Base-by-base conservation (phyloP, 139 green algal species). In the Haematococcus lacustris region DNA sequence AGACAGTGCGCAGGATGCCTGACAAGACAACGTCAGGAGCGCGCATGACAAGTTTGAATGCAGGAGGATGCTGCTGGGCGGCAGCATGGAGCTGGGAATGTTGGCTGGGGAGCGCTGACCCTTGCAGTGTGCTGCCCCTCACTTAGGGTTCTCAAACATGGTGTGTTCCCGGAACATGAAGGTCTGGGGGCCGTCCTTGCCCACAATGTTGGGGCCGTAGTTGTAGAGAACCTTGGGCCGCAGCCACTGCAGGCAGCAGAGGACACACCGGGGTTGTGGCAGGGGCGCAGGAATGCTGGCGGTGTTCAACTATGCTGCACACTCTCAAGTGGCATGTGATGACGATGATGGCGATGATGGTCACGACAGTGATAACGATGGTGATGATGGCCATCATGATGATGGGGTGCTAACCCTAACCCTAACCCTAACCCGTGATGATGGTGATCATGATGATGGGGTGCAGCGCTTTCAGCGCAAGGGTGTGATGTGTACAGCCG, bases 211-310 rank as follows among this genome's bases (percentile, higher is more conserved):
- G 40, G 77, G 68, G 41, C 73, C 72, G 50, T 78, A 79, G 73
- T 83, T 83, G 73, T 83, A 83, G 51, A 79, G 23, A 63, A 83
- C 73, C 73, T 83, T 83, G 63, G 77, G 77, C 3, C 77, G 73
- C 62, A 83, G 69, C 71, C 51, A 74, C 66, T 73, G 73, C 37
- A 68, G n/a, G n/a, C n/a, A n/a, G n/a, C n/a, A n/a, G n/a, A n/a
- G n/a, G n/a, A n/a, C n/a, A n/a, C n/a, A n/a, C n/a, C n/a, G n/a
- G n/a, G n/a, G n/a, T n/a, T n/a, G n/a, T n/a, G n/a, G n/a, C n/a
- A n/a, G n/a, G n/a, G n/a, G n/a, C n/a, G n/a, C n/a, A n/a, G n/a
- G n/a, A n/a, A n/a, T n/a, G n/a, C n/a, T n/a, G n/a, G n/a, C n/a
- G n/a, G n/a, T n/a, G n/a, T n/a, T n/a, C n/a, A n/a, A n/a, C n/a